phyloP scores from a whole-genome alignment of 192 early-diverging fungal species.

The Haplosporangium gracile region DNA sequence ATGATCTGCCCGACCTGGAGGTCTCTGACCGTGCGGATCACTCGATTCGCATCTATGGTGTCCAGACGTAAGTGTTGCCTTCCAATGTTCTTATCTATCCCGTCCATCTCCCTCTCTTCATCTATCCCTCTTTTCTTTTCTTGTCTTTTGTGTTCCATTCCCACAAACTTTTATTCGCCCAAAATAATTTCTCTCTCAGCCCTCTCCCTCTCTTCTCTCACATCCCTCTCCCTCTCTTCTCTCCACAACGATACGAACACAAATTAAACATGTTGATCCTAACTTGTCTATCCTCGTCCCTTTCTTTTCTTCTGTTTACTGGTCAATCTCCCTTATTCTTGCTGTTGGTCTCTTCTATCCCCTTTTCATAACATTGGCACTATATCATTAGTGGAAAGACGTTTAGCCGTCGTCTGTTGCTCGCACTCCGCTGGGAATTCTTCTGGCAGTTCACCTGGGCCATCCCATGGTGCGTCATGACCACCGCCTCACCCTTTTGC shows the following conservation, averaged over 20 bases:
- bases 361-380: too few relatives aligned
- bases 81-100: neutral
- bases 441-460: slow-evolving; percentile 46
- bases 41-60: neutral
- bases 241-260: neutral
- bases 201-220: too few relatives aligned
- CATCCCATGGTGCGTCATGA: slow-evolving; percentile 31
- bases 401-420: slow-evolving; percentile 26
- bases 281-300: neutral
- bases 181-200: neutral
- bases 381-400: slow-evolving; percentile 10
- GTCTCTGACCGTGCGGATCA: slow-evolving; percentile 51
- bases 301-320: neutral
- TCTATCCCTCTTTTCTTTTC: neutral
- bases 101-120: neutral
- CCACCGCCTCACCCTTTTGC: slow-evolving; percentile 39
- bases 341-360: neutral
- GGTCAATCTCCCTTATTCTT: neutral
- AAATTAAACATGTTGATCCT: neutral
- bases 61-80: slow-evolving; percentile 7
- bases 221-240: neutral
- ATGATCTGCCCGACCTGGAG: slow-evolving; percentile 72
- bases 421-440: slow-evolving; percentile 27
- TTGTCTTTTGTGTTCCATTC: neutral
- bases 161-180: neutral